A percentile compares a stretch with the other conserved stretches of the same genome.
Conservation (phyloP, 257 asterid genomes). For the Orobanche coerulescens region DNA sequence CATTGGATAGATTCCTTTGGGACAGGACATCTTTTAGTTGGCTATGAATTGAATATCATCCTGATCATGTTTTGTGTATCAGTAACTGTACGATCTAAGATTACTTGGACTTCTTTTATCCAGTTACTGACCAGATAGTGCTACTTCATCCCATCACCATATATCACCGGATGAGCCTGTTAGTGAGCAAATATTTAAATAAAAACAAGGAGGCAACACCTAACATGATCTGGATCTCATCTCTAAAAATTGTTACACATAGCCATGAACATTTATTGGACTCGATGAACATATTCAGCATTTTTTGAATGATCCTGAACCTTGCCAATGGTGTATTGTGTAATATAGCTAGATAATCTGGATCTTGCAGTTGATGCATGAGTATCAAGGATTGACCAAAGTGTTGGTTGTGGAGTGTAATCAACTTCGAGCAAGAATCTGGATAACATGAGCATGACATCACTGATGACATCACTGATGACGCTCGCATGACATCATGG, state of each 20-base stretch:
- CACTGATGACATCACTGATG: no score
- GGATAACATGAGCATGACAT: no score
- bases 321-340: not conserved
- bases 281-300: not conserved
- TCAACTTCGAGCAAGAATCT: no score
- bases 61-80: not conserved
- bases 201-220: not conserved
- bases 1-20: no score
- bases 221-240: not conserved
- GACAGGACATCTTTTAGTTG: not conserved
- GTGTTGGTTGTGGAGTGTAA: no score
- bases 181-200: not conserved
- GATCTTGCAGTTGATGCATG: conserved; percentile 1
- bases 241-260: not conserved
- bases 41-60: not conserved
- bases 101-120: not conserved
- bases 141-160: not conserved
- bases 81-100: not conserved
- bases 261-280: not conserved
- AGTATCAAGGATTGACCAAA: no score
- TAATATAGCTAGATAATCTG: not conserved
- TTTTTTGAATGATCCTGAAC: not conserved
- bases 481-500: no score
- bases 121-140: not conserved
- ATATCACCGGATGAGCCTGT: not conserved